Percentiles rank a stretch among this genome's conserved stretches.
These are phyloP conservation scores for Chalciporus piperatoides DNA, from an alignment of 1,284 basidiomycete genomes.

Conservation along the genomic window DNA sequence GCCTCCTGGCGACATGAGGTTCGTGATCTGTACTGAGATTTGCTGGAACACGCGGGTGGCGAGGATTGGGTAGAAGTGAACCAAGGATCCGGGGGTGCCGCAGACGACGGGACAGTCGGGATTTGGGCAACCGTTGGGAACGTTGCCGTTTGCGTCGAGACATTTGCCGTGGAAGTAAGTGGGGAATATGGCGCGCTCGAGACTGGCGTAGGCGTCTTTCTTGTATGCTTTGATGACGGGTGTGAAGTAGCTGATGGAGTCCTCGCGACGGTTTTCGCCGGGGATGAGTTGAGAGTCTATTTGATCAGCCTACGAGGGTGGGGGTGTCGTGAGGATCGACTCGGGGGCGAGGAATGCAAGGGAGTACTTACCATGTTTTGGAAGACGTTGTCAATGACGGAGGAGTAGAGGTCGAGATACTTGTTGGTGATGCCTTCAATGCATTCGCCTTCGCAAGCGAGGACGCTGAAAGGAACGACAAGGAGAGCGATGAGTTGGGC, in stretches of 20 bases:
- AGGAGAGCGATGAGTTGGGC: constrained; percentile 24
- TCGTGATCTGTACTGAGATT: constrained; percentile 37
- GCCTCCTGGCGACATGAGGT: constrained; percentile 37
- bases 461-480: constrained; percentile 34
- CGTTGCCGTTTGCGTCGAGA: constrained; percentile 46
- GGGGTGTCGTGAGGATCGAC: background rate
- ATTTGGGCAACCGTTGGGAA: constrained; percentile 69
- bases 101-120: constrained; percentile 73
- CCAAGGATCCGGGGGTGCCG: constrained; percentile 74
- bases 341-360: background rate
- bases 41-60: constrained; percentile 48
- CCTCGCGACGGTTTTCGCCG: constrained; percentile 31
- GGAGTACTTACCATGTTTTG: constrained; percentile 23
- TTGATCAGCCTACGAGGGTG: constrained; percentile 35
- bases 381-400: constrained; percentile 11
- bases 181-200: constrained; percentile 57
- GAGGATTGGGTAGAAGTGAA: constrained; percentile 59
- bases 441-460: constrained; percentile 68
- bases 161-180: constrained; percentile 74
- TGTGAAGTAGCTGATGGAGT: constrained; percentile 38
- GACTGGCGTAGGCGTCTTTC: constrained; percentile 39
- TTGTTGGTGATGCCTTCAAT: constrained; percentile 55
- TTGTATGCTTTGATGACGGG: constrained; percentile 48
- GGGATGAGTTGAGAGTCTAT: constrained; percentile 36
- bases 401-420: constrained; percentile 47